Evolutionary conservation across 1,139 yeast species (phyloP).

Genomic region (Candida smagusa): DNA sequence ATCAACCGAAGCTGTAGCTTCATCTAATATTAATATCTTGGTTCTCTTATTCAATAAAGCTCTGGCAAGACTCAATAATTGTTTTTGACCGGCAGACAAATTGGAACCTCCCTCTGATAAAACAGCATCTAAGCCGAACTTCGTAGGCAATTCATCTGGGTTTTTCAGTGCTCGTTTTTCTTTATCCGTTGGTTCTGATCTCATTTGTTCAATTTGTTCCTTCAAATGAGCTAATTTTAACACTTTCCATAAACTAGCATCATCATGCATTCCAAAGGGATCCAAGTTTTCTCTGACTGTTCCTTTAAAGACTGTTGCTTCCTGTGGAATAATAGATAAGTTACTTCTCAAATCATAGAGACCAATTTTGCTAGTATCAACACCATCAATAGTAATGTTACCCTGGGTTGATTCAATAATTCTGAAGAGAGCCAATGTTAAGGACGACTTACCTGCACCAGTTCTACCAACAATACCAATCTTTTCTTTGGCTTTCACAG

Average conservation of each 20-base stretch:
- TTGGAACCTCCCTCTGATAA: slow-evolving; percentile 19
- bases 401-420: slow-evolving; percentile 27
- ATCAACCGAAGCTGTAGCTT: slow-evolving; percentile 27
- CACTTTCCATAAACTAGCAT: slow-evolving; percentile 26
- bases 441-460: slow-evolving; percentile 31
- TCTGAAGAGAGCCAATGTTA: slow-evolving; percentile 28
- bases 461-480: slow-evolving; percentile 32
- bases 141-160: slow-evolving; percentile 13
- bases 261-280: slow-evolving; percentile 22
- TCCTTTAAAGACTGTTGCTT: slow-evolving; percentile 28
- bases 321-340: slow-evolving; percentile 31
- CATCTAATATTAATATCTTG: slow-evolving; percentile 22
- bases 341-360: slow-evolving; percentile 26
- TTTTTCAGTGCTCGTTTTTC: slow-evolving; percentile 15
- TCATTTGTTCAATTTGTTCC: slow-evolving; percentile 27
- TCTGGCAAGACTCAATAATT: slow-evolving; percentile 19
- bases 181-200: slow-evolving; percentile 19
- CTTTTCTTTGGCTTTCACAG: slow-evolving; percentile 23
- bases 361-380: slow-evolving; percentile 24
- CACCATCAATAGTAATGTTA: slow-evolving; percentile 24
- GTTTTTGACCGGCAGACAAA: slow-evolving; percentile 23
- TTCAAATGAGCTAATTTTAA: slow-evolving; percentile 28
- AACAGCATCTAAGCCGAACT: slow-evolving; percentile 16
- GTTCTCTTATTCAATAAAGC: slow-evolving; percentile 17
- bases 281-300: slow-evolving; percentile 28